Evolutionary conservation across 2,329 filamentous ascomycete genomes (phyloP), one percentile per base, ranked within the genome.

Genomic region (Colletotrichum sp.): DNA sequence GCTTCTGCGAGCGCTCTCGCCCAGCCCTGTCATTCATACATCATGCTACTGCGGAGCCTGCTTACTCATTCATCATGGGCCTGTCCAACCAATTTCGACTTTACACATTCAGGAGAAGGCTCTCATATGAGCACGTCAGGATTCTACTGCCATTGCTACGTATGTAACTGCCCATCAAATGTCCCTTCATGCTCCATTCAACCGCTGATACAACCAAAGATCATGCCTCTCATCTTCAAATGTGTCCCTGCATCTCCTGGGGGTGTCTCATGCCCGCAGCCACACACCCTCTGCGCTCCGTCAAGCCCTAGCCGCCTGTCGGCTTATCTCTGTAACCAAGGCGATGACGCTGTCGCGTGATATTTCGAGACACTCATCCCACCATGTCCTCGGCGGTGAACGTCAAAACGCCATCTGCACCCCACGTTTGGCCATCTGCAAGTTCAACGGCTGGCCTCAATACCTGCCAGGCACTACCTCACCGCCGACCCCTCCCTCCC

Each of bases 301-400:
- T 59, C 49, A 59, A 57, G 59, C 69, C 44, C 69, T 62, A 36
- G 30, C 57, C 59, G 66, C 30, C 68, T 66, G 68, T 61, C 68
- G 22, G 32, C 63, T 72, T 57, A 57, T 69, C 64, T 69, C 70
- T 63, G 15, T 30, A 27, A 62, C 69, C 62, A 36, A 39, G 32
- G 32, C 27, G 39, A 30, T 69, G 64, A 65, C 70, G 34, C 59
- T 36, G 57, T 73, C 65, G 70, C 71, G 49, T 76, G 74, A 74
- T 44, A 9, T 67, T 65, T 29, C 64, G 59, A 74, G 70, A 74
- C 74, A 76, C 29, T 34, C 32, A 73, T 76, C 74, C 59, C 70
- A 62, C 44, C 49, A 62, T 57, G n/a, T 19, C 44, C 39, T 22
- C 49, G 59, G 74, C 74, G 71, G 64, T 76, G 70, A 74, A 61